A percentile compares a stretch with the other conserved stretches of the same genome.
These are phyloP conservation scores for Microbotryomycetes sp. DNA, from an alignment of 1,284 basidiomycete species.

Conservation along the genomic window DNA sequence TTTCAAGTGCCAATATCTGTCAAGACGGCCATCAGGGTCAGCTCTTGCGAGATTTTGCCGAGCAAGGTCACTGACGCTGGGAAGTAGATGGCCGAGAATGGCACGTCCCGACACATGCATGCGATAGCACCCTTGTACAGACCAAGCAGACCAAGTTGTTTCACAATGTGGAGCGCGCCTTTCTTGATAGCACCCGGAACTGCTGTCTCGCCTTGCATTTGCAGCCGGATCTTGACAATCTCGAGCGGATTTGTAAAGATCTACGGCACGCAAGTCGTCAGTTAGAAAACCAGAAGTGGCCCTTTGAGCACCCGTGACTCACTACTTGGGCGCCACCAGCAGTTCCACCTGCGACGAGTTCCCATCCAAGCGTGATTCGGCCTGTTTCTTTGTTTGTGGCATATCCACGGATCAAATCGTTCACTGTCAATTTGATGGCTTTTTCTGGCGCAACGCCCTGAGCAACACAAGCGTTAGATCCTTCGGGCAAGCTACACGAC, in stretches of 20 bases:
- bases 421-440: slow-evolving; percentile 89
- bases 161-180: slow-evolving; percentile 86
- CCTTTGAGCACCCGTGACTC: slow-evolving; percentile 44
- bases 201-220: slow-evolving; percentile 91
- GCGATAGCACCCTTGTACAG: slow-evolving; percentile 86
- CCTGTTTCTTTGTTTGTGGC: slow-evolving; percentile 92
- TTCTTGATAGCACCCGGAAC: slow-evolving; percentile 63
- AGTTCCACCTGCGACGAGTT: slow-evolving; percentile 80
- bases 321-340: slow-evolving; percentile 98
- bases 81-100: slow-evolving; percentile 58
- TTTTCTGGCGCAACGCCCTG: slow-evolving; percentile 98
- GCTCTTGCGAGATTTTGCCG: neutral
- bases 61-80: slow-evolving; percentile 43
- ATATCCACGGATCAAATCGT: slow-evolving; percentile 78
- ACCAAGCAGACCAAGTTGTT: slow-evolving; percentile 83
- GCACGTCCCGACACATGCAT: slow-evolving; percentile 80
- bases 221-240: slow-evolving; percentile 93
- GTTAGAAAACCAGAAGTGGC: neutral
- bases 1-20: slow-evolving; percentile 49
- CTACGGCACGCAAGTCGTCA: slow-evolving; percentile 16
- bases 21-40: neutral
- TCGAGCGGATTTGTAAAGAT: slow-evolving; percentile 32
- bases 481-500: too few species aligned
- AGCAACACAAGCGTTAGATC: too few species aligned
- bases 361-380: slow-evolving; percentile 76